Evolutionary conservation across 2,329 filamentous ascomycete genomes (phyloP), one percentile per base, ranked within the genome.

Genomic region (Fusarium sp.): DNA sequence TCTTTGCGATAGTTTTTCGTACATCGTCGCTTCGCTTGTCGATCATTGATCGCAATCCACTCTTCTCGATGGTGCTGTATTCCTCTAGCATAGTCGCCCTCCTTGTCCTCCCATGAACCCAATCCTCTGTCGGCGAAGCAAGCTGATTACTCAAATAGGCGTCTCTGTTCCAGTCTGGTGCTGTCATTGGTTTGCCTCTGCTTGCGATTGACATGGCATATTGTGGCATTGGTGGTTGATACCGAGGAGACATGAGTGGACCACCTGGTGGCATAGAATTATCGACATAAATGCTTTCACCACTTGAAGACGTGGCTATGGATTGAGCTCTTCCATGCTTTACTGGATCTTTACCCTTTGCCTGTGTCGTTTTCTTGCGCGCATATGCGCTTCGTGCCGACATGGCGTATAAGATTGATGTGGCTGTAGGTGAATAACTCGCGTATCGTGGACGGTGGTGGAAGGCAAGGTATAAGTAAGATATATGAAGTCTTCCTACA

Each of bases 371-470:
- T 80, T 87, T 88, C 76, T 88, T 88, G 73, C 87, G 85, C 75
- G 87, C 87, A 71, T 87, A 83, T 32, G 87, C 87, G 77, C 87
- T 88, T 59, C 87, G 81, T 64, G 86, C 87, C 9, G 87, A 89
- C 87, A 89, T 89, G 66, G 49, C 40, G 49, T 63, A 20, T 18
- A 16, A 20, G 16, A 34, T 24, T 1, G 29, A 34, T 53, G 29
- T n/a, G 38, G 27, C 22, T 52, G 47, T 58, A 57, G 52, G 56
- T 51, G 44, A 22, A n/a, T 25, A 22, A 7, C 22, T 49, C 9
- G n/a, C 16, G 34, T 8, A 30, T 9, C 27, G 25, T 20, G 27
- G 22, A 40, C 15, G 16, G 16, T 22, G 22, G 38, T 8, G 14
- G 30, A 44, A 29, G 15, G n/a, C 14, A 34, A 44, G 25, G 20